Conservation (phyloP, 208 protist species). For the Crithidia brevicula region DNA sequence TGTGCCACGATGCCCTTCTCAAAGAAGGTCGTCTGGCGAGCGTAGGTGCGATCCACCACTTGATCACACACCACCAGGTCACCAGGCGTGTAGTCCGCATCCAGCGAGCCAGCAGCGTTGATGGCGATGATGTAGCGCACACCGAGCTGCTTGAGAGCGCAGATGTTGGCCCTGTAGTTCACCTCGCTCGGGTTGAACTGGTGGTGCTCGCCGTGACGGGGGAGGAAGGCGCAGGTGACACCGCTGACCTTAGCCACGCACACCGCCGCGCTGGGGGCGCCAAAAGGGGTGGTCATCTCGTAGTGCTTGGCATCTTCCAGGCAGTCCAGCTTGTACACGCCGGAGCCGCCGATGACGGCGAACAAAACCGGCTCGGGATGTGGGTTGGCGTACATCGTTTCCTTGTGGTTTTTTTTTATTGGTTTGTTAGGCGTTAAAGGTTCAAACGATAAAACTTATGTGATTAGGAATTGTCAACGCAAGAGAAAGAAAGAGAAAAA, state of each 20-base stretch:
- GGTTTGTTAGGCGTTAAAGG: not conserved
- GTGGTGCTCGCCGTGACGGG: slow-evolving; percentile 87
- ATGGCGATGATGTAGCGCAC: slow-evolving; percentile 85
- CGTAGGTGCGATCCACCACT: slow-evolving; percentile 87
- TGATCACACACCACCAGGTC: slow-evolving; percentile 91
- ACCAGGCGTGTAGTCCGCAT: slow-evolving; percentile 70
- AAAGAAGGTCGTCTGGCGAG: slow-evolving; percentile 85
- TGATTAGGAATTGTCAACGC: no score
- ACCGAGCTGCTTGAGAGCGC: slow-evolving; percentile 88
- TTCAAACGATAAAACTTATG: no score
- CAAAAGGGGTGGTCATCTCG: slow-evolving; percentile 89
- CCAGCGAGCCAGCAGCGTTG: slow-evolving; percentile 90
- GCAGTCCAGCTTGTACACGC: slow-evolving; percentile 80
- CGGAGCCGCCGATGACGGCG: slow-evolving; percentile 89
- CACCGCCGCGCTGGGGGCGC: slow-evolving; percentile 64
- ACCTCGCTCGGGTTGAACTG: slow-evolving; percentile 81
- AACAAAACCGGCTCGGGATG: slow-evolving; percentile 53
- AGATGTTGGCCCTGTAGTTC: slow-evolving; percentile 93
- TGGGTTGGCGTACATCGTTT: slow-evolving; percentile 49
- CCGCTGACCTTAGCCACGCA: slow-evolving; percentile 67
- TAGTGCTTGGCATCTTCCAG: slow-evolving; percentile 54
- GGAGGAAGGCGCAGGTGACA: slow-evolving; percentile 82
- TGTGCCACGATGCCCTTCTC: slow-evolving; percentile 80
- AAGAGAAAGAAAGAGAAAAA: slow-evolving; percentile 13
- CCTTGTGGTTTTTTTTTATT: slow-evolving; percentile 19